These are phyloP conservation scores for Schwanniomyces vanrijiae DNA, from an alignment of 805 yeast genomes.

Conservation along the genomic window DNA sequence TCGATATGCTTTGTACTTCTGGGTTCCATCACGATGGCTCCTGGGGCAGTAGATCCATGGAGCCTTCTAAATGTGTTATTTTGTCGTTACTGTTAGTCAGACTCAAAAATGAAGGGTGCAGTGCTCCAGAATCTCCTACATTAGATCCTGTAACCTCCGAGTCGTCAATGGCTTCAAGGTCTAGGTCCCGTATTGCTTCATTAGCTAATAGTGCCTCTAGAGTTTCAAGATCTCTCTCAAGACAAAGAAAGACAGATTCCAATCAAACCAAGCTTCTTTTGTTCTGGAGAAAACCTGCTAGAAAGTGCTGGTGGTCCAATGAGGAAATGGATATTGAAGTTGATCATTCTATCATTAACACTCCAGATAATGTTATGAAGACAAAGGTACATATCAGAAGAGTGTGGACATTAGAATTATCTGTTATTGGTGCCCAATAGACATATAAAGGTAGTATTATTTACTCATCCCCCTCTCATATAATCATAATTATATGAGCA, in stretches of 20 bases:
- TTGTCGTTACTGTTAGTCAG: constrained; percentile 77
- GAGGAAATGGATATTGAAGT: constrained; percentile 49
- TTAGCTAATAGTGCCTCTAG: constrained; percentile 58
- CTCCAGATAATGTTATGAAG: constrained; percentile 7
- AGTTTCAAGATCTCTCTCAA: constrained; percentile 58
- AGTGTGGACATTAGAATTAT: constrained; percentile 95
- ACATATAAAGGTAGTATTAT: too few species aligned
- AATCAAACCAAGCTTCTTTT: constrained; percentile 65
- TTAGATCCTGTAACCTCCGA: constrained; percentile 46
- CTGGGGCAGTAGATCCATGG: constrained; percentile 92
- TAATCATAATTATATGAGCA: too few species aligned
- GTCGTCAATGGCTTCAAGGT: constrained; percentile 33
- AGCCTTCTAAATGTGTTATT: constrained; percentile 84
- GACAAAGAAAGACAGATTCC: constrained; percentile 44
- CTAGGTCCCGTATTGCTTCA: constrained; percentile 56
- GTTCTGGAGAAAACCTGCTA: constrained; percentile 97
- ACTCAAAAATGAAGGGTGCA: constrained; percentile 35
- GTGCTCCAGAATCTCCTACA: constrained; percentile 45
- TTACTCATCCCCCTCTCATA: neutral
- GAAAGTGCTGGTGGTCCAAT: constrained; percentile 98
- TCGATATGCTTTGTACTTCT: constrained; percentile 91
- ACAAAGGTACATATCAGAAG: constrained; percentile 84
- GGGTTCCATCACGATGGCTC: constrained; percentile 66
- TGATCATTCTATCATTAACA: constrained; percentile 17
- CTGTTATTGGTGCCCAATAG: constrained; percentile 80